Conservation (phyloP, 148 eudicot genomes). For the Rhododendron molle region DNA sequence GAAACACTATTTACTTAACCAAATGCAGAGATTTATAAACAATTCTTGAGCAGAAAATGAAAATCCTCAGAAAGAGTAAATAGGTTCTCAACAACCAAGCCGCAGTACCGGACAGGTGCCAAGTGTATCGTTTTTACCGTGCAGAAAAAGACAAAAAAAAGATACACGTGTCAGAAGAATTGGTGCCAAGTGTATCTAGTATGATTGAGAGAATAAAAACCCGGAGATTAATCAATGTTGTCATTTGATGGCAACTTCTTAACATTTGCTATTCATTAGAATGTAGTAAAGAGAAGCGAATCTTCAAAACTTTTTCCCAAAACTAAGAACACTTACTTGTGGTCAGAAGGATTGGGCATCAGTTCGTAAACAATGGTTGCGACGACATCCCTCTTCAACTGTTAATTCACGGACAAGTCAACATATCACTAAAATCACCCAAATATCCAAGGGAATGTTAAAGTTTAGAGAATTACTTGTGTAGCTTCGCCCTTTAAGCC, state of each 20-base stretch:
- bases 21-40: not conserved
- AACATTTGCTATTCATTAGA: not conserved
- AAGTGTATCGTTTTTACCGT: not conserved
- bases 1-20: not conserved
- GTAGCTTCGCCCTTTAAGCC: constrained; percentile 99
- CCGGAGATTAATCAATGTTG: not conserved
- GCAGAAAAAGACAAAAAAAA: not conserved
- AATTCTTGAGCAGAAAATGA: not conserved
- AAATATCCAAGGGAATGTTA: not conserved
- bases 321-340: constrained; percentile 64
- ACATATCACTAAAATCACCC: not conserved
- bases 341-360: constrained; percentile 98
- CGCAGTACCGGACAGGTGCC: not conserved
- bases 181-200: not conserved
- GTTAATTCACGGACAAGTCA: constrained; percentile 21
- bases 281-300: not conserved
- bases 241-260: not conserved
- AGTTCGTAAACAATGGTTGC: constrained; percentile 89
- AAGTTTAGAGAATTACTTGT: constrained; percentile 44
- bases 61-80: not conserved
- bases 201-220: not conserved
- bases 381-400: constrained; percentile 96
- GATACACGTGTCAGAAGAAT: not conserved
- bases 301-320: not conserved
- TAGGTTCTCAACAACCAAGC: not conserved